Evolutionary conservation across 1,139 yeast genomes (phyloP).

Genomic region (Candida freyschussii): DNA sequence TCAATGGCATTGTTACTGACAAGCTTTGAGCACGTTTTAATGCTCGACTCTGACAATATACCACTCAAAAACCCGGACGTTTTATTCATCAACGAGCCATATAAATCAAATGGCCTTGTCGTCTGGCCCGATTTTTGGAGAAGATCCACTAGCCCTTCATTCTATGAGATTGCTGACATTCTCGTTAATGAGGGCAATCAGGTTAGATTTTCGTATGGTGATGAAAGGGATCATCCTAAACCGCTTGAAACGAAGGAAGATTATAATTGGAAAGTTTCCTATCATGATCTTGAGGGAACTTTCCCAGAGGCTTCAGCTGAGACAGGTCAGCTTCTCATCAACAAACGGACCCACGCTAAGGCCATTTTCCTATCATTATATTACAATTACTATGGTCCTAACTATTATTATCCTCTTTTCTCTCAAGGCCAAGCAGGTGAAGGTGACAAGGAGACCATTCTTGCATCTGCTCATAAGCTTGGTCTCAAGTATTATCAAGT

Average conservation of each 20-base stretch:
- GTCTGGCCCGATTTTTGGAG: constrained; percentile 75
- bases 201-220: constrained; percentile 37
- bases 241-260: constrained; percentile 20
- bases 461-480: constrained; percentile 70
- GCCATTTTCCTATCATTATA: constrained; percentile 65
- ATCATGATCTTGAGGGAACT: constrained; percentile 64
- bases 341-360: constrained; percentile 59
- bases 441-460: constrained; percentile 86
- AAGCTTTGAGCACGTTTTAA: constrained; percentile 65
- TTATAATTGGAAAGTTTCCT: constrained; percentile 38
- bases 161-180: constrained; percentile 50
- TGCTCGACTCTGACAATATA: constrained; percentile 72
- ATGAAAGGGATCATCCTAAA: constrained; percentile 27
- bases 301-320: constrained; percentile 80
- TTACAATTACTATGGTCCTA: constrained; percentile 76
- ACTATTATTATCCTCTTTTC: constrained; percentile 69
- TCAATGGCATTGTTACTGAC: constrained; percentile 69
- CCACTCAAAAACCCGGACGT: constrained; percentile 56
- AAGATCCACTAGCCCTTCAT: constrained; percentile 56
- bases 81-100: constrained; percentile 39
- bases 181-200: constrained; percentile 36
- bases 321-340: constrained; percentile 72
- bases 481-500: constrained; percentile 64
- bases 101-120: constrained; percentile 31
- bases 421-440: constrained; percentile 85